Evolutionary conservation across 768 basidiomycete genomes (phyloP).

Genomic region (Podaxis carcinomalis): DNA sequence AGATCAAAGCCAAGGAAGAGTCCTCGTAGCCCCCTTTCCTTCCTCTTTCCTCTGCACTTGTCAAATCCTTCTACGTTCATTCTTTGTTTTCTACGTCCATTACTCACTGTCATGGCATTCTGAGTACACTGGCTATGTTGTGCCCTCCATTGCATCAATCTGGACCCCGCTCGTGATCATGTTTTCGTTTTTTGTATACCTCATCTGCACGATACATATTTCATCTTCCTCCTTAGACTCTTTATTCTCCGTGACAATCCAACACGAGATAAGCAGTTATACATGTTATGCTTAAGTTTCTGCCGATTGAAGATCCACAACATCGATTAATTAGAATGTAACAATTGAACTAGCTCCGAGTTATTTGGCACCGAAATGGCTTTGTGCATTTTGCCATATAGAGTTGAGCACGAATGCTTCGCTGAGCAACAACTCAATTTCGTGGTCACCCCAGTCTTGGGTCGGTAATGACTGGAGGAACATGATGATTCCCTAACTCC

Average conservation of each 20-base stretch:
- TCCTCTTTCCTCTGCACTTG: no score
- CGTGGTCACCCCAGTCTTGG: conserved; percentile 92
- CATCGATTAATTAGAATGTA: neutral
- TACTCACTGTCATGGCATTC: neutral
- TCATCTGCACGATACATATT: neutral
- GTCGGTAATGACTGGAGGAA: conserved; percentile 92
- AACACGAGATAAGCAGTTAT: neutral
- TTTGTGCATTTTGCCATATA: conserved; percentile 91
- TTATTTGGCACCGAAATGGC: conserved; percentile 69
- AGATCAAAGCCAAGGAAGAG: conserved; percentile 42
- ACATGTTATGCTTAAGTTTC: neutral
- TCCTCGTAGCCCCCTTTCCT: neutral
- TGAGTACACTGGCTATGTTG: neutral
- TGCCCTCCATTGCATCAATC: neutral
- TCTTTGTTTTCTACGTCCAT: neutral
- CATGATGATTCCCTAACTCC: conserved; percentile 90
- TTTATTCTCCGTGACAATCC: neutral
- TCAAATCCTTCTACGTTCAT: neutral
- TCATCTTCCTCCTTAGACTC: neutral
- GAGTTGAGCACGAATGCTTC: conserved; percentile 94
- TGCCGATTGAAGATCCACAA: neutral
- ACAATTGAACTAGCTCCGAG: neutral
- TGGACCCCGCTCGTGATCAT: neutral
- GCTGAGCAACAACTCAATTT: conserved; percentile 91
- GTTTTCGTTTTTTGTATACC: neutral